Base-by-base conservation (phyloP, 2,329 filamentous ascomycete species). In the Ophiocordyceps polyrhachis-furcata region DNA sequence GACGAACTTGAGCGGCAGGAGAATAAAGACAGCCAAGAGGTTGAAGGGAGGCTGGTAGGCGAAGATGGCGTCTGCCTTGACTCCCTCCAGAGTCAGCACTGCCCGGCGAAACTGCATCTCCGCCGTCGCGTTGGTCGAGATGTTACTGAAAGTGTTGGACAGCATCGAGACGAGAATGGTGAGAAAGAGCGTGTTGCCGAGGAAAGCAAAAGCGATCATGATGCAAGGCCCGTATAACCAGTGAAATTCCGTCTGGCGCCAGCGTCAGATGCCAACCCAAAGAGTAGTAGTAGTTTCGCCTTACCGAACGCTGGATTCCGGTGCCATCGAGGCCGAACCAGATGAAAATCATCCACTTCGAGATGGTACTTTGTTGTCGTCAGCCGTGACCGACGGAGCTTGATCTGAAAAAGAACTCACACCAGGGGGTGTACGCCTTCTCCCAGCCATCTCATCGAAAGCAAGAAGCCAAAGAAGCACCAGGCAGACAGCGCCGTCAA, bases 311-410 rank as follows among this genome's bases (percentile, higher is more conserved):
- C 42, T 75, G 68, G 40, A 80, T 77, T 8, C 76, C 76, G 4
- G 71, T 76, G 7, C 74, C 85, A 53, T 91, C 85, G 2, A 93
- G 73, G 2, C 85, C 85, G 55, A 93, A 91, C 85, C 85, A 93
- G 50, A 93, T 88, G 73, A 83, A 91, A 2, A 91, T 73, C 83
- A 93, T 89, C 85, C 85, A 93, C 60, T 88, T 87, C 41, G 77
- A 77, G 49, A 91, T 87, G 3, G 35, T 38, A n/a, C 35, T 38
- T 6, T 15, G 4, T 17, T 1, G 79, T 83, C 5, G 69, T 73
- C 42, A 13, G 21, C 29, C 11, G 14, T 47, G 29, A 49, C n/a
- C n/a, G n/a, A 20, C 15, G 15, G 15, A 38, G 7, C 6, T 8
- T 19, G 7, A 28, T 38, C 19, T 15, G n/a, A n/a, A 19, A 17